Evolutionary conservation across 2,329 filamentous ascomycete species (phyloP), one percentile per base, ranked within the genome.

Genomic region (Colletotrichum sp.): DNA sequence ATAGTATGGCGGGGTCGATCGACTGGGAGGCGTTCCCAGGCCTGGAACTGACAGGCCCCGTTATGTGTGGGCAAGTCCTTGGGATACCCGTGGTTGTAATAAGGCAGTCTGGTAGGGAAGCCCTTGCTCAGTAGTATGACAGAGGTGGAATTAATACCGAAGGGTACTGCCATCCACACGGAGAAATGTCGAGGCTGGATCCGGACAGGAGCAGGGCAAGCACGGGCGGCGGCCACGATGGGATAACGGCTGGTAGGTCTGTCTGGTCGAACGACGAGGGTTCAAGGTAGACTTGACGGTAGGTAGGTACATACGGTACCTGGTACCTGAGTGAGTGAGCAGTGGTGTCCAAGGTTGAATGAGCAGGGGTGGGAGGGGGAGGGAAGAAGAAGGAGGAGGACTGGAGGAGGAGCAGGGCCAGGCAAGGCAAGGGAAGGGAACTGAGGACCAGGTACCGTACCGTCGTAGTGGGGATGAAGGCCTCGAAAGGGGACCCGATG

Each of bases 131-230:
- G 82, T 82, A 82, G 83, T 85, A 84, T 83, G 85, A 85, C 83
- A 86, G 84, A 88, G 83, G 84, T 86, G 84, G 85, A 84, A 86
- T 87, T 85, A 87, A 86, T 87, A 87, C 85, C 85, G 84, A 83
- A 82, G 82, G 82, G 84, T 85, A 85, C 83, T 80, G 81, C 82
- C 81, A 82, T 82, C 82, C 82, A 84, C 81, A 82, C 85, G 86
- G 86, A 88, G 85, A 86, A 86, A 86, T 86, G 83, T 84, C 86
- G 84, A 86, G 83, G 84, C 83, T 85, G 85, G 83, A 84, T 85
- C 85, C 85, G 84, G 85, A 84, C 79, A 81, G 64, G 79, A 81
- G 82, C 84, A 87, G 84, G 86, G 85, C 79, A 81, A 83, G 85
- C 83, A 86, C 83, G 83, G 82, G 80, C 79, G 77, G 75, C 80